phyloP scores from a whole-genome alignment of 2,329 filamentous ascomycete species.

The Aspergillus fischeri region DNA sequence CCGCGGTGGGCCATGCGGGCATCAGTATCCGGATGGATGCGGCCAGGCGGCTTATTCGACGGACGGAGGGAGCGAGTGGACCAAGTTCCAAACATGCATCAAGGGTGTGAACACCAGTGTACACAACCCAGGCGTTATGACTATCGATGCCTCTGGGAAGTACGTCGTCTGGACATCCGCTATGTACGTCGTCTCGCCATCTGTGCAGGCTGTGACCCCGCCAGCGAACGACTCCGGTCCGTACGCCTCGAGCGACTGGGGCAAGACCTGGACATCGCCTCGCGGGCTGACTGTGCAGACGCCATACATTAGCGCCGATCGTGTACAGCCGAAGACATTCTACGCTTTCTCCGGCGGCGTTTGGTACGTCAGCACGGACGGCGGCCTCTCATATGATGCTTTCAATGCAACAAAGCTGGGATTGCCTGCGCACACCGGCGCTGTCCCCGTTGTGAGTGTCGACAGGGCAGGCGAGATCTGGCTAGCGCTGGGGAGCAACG shows the following conservation, averaged over 20 bases:
- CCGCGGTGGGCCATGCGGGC: constrained; percentile 9
- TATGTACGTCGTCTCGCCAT: constrained; percentile 3
- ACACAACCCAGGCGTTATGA: constrained; percentile 9
- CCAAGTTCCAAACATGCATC: constrained; percentile 10
- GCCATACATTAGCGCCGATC: constrained; percentile 10
- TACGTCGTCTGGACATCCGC: constrained; percentile 12
- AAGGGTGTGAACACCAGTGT: constrained; percentile 5
- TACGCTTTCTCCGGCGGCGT: constrained; percentile 8
- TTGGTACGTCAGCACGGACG: constrained; percentile 12
- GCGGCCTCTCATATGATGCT: constrained; percentile 7
- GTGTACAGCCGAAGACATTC: constrained; percentile 11
- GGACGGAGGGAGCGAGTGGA: constrained; percentile 7
- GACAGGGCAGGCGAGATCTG: constrained; percentile 11
- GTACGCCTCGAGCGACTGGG: constrained; percentile 6
- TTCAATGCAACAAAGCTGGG: constrained; percentile 5
- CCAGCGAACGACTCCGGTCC: constrained; percentile 9
- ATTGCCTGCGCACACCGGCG: constrained; percentile 4
- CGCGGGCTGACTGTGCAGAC: constrained; percentile 8
- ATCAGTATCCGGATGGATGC: constrained; percentile 13
- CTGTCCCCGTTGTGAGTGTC: constrained; percentile 9
- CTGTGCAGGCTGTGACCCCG: constrained; percentile 4
- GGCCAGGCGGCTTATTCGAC: constrained; percentile 10
- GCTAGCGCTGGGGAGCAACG: constrained; percentile 9
- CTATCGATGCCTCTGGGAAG: constrained; percentile 12
- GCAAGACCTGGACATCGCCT: constrained; percentile 11